Evolutionary conservation across 352 stramenopile species (phyloP).

Genomic region (Phytophthora kernoviae): DNA sequence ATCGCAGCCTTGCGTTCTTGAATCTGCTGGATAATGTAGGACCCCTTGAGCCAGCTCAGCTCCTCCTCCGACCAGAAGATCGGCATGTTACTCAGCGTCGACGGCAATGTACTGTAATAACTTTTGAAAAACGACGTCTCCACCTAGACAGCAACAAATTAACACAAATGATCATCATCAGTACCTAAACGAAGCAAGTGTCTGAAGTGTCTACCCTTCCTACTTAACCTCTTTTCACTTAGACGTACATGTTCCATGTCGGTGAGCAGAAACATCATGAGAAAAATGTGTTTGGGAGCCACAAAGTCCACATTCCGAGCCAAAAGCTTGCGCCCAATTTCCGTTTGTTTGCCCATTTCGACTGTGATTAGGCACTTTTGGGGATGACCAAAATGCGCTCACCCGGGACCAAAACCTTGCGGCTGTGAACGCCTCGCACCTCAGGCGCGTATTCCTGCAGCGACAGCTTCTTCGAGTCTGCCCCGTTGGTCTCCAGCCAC

Average conservation of each 20-base stretch:
- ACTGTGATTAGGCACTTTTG: conserved; percentile 98
- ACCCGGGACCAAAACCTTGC: conserved; percentile 83
- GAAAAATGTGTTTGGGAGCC: conserved; percentile 99
- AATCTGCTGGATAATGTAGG: conserved; percentile 95
- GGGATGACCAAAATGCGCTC: conserved; percentile 92
- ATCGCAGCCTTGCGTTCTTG: conserved; percentile 96
- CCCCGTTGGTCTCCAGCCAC: conserved; percentile 75
- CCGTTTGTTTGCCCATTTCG: conserved; percentile 98
- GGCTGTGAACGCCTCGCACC: conserved; percentile 93
- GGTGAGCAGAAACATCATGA: conserved; percentile 99
- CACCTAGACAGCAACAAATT: conserved; percentile 32
- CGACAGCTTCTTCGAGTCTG: conserved; percentile 78
- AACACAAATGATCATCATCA: background rate
- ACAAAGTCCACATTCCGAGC: conserved; percentile 95
- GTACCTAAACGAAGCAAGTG: background rate
- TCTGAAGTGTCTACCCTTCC: too few species aligned
- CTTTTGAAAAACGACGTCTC: conserved; percentile 88
- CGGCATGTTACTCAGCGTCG: conserved; percentile 97
- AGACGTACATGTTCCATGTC: conserved; percentile 91
- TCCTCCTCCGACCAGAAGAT: conserved; percentile 99
- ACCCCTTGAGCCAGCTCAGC: conserved; percentile 91
- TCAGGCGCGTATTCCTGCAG: conserved; percentile 92
- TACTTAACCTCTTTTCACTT: too few species aligned
- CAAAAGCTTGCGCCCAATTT: conserved; percentile 94
- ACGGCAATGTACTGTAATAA: conserved; percentile 98